These are phyloP conservation scores for Oryza meyeriana DNA, from an alignment of 176 grass and related monocot genomes.

Conservation along the genomic window DNA sequence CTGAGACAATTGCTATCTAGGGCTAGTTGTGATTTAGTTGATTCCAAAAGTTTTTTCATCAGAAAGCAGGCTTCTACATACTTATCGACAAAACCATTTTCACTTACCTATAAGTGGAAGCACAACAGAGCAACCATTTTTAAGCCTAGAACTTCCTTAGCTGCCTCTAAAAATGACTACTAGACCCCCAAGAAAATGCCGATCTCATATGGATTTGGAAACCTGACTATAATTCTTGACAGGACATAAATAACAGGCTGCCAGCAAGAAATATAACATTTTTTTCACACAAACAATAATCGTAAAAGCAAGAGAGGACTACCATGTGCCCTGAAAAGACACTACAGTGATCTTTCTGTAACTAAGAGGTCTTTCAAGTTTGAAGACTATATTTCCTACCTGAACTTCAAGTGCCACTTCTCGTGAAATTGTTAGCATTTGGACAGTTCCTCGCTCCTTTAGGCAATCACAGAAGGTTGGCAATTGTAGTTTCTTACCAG, in stretches of 20 bases:
- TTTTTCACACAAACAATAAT: background rate
- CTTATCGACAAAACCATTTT: background rate
- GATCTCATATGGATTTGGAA: background rate
- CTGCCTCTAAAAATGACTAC: background rate
- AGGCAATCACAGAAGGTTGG: conserved; percentile 87
- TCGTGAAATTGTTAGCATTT: conserved; percentile 90
- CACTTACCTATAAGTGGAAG: background rate
- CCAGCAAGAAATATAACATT: background rate
- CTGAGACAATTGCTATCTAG: background rate
- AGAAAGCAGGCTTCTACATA: background rate
- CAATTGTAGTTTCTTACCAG: conserved; percentile 76
- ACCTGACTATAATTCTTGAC: background rate
- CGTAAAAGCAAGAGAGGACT: background rate
- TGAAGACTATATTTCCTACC: conserved; percentile 40
- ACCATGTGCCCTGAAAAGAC: background rate
- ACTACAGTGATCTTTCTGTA: background rate
- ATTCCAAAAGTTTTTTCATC: background rate
- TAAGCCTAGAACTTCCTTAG: background rate
- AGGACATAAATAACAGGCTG: background rate
- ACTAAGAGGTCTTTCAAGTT: conserved; percentile 7
- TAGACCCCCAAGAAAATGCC: background rate
- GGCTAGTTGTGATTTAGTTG: background rate
- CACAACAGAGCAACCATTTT: conserved; percentile 20
- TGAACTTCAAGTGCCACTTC: conserved; percentile 98
- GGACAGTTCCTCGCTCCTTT: conserved; percentile 74